Evolutionary conservation across 257 asterid species (phyloP).

Genomic region (Pogostemon cablin): DNA sequence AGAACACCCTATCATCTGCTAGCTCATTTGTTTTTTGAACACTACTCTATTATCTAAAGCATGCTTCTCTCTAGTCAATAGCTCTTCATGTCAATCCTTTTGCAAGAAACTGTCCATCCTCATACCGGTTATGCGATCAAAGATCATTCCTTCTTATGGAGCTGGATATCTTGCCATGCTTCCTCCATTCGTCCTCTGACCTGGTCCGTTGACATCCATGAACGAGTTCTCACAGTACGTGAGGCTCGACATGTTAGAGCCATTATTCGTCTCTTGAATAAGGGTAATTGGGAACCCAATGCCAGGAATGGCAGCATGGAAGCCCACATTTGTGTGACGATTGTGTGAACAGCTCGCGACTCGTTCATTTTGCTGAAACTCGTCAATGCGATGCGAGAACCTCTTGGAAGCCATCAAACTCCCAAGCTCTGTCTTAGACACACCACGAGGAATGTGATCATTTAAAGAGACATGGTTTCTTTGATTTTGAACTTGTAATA

Average conservation of each 20-base stretch:
- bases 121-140: background rate
- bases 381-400: constrained; percentile 26
- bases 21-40: background rate
- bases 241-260: constrained; percentile 34
- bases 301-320: constrained; percentile 22
- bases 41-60: background rate
- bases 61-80: background rate
- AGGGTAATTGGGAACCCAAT: constrained; percentile 34
- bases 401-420: constrained; percentile 24
- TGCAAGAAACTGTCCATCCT: background rate
- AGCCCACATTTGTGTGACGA: constrained; percentile 27
- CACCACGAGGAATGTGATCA: constrained; percentile 23
- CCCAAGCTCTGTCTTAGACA: constrained; percentile 14
- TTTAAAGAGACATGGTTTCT: constrained; percentile 30
- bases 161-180: constrained; percentile 18
- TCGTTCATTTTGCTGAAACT: constrained; percentile 25
- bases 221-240: constrained; percentile 26
- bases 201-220: constrained; percentile 14
- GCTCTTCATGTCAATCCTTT: constrained; percentile 8
- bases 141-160: constrained; percentile 20
- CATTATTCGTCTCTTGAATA: constrained; percentile 28
- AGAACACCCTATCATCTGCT: background rate
- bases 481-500: constrained; percentile 33
- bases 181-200: constrained; percentile 27
- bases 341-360: constrained; percentile 32